Percentiles rank a stretch among this genome's conserved stretches.
Conservation (phyloP, 805 yeast species). For the Saccharomycopsis malanga region DNA sequence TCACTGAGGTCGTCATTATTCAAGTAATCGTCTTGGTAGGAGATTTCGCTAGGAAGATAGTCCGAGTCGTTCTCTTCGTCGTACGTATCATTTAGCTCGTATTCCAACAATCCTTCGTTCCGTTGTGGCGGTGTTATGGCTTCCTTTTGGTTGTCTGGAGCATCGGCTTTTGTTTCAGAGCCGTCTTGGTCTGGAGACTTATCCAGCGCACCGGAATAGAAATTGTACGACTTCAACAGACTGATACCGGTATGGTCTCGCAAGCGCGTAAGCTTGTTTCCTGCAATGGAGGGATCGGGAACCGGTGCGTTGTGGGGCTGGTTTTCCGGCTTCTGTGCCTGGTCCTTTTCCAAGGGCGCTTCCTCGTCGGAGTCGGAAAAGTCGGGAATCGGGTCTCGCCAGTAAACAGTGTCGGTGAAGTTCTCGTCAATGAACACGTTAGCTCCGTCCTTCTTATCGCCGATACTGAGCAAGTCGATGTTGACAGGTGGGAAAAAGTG, state of each 20-base stretch:
- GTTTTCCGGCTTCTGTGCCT: not conserved
- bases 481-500: conserved; percentile 91
- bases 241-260: too few relatives aligned
- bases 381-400: conserved; percentile 79
- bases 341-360: not conserved
- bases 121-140: too few relatives aligned
- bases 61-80: not conserved
- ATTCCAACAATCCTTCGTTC: too few relatives aligned
- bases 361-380: conserved; percentile 43
- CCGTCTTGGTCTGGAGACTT: too few relatives aligned
- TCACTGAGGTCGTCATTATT: not conserved
- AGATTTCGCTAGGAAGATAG: not conserved
- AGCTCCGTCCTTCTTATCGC: conserved; percentile 27
- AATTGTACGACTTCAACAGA: too few relatives aligned
- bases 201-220: too few relatives aligned
- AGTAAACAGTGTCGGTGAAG: conserved; percentile 81
- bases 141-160: too few relatives aligned
- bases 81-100: too few relatives aligned
- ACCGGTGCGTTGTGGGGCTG: too few relatives aligned
- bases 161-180: too few relatives aligned
- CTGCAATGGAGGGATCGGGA: too few relatives aligned
- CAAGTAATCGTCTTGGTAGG: not conserved
- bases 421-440: conserved; percentile 42
- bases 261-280: too few relatives aligned
- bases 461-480: conserved; percentile 9